Evolutionary conservation across 2,329 filamentous ascomycete species (phyloP).

Genomic region (Aspergillus sp.): DNA sequence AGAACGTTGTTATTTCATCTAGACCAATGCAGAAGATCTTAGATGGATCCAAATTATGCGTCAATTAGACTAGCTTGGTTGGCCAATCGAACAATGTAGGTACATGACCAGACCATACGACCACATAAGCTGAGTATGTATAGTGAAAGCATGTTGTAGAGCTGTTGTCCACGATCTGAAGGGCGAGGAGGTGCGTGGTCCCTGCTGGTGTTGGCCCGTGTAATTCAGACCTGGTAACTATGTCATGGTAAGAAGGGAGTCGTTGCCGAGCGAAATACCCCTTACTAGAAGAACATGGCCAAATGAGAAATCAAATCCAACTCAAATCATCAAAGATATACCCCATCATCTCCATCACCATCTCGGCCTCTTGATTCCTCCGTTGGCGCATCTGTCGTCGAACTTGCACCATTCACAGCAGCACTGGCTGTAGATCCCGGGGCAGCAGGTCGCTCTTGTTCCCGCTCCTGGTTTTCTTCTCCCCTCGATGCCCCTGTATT

Average conservation of each 20-base stretch:
- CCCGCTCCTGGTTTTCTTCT: slow-evolving; percentile 1
- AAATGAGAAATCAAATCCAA: neutral
- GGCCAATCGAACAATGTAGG: neutral
- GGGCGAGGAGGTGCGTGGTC: neutral
- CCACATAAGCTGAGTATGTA: neutral
- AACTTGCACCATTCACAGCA: slow-evolving; percentile 21
- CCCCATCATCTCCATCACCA: slow-evolving; percentile 20
- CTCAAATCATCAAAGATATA: slow-evolving; percentile 28
- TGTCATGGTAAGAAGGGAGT: neutral
- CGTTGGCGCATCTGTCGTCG: neutral
- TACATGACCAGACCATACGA: neutral
- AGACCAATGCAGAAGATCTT: slow-evolving; percentile 16
- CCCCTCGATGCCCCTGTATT: neutral
- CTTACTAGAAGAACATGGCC: too few species aligned
- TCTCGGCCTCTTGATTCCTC: neutral
- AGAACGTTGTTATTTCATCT: slow-evolving; percentile 6
- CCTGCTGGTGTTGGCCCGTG: neutral
- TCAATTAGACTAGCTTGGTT: neutral
- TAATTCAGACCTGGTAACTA: neutral
- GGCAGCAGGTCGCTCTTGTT: neutral
- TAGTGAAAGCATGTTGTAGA: neutral
- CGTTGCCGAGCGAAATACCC: neutral
- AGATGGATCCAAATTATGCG: slow-evolving; percentile 10
- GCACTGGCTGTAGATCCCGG: neutral
- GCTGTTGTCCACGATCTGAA: too few species aligned